phyloP scores from a whole-genome alignment of 345 rosid genomes.

The Citrus sp. region DNA sequence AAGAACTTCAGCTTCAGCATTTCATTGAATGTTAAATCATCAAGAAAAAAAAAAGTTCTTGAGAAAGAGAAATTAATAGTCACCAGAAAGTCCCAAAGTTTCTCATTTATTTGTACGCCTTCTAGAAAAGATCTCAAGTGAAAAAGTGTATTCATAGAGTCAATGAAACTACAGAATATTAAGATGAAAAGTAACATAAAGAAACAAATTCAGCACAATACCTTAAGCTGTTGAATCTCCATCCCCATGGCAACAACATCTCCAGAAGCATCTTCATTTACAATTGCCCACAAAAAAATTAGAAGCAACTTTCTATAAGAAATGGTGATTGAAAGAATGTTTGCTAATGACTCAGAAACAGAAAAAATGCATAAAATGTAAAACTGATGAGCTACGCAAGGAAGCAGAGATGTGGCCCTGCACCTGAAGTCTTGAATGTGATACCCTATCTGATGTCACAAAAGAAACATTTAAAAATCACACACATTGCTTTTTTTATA shows the following conservation, averaged over 20 bases:
- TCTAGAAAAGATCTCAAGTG: background rate
- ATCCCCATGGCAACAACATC: slow-evolving; percentile 88
- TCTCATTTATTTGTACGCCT: background rate
- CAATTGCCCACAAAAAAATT: slow-evolving; percentile 57
- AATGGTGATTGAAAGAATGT: background rate
- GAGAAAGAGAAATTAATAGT: background rate
- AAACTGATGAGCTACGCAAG: background rate
- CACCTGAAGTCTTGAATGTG: background rate
- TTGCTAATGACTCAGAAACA: background rate
- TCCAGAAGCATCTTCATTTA: slow-evolving; percentile 96
- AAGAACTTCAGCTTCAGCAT: background rate
- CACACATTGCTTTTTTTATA: slow-evolving; percentile 77
- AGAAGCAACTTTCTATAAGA: slow-evolving; percentile 7
- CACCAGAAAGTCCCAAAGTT: background rate
- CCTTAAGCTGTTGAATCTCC: slow-evolving; percentile 97
- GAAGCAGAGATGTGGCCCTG: background rate
- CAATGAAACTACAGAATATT: background rate
- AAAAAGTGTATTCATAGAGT: background rate
- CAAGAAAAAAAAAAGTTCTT: background rate
- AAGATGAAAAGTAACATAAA: background rate
- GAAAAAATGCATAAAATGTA: background rate
- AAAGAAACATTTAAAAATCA: slow-evolving; percentile 1
- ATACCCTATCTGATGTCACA: background rate
- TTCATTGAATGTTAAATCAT: background rate
- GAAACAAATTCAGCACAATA: slow-evolving; percentile 19